Evolutionary conservation across 345 rosid genomes (phyloP).

Genomic region (Crucihimalaya himalaica): DNA sequence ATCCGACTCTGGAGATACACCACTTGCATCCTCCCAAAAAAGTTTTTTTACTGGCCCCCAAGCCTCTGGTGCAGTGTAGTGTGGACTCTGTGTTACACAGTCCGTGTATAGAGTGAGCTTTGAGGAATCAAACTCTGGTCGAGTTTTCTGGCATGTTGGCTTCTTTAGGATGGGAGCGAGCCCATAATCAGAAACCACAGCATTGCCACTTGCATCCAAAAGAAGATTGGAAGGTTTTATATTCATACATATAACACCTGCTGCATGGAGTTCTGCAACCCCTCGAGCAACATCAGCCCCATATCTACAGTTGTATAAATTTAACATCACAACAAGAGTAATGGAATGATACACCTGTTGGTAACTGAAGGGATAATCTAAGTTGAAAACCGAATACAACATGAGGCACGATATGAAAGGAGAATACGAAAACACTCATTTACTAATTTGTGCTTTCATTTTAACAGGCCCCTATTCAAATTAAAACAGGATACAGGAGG

Average conservation of each 20-base stretch:
- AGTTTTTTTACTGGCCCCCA: constrained; percentile 97
- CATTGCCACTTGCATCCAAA: constrained; percentile 75
- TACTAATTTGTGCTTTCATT: neutral
- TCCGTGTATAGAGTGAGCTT: constrained; percentile 80
- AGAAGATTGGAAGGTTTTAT: constrained; percentile 97
- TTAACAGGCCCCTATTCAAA: neutral
- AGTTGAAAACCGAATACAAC: neutral
- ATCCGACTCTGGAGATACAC: constrained; percentile 89
- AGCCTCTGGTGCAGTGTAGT: constrained; percentile 95
- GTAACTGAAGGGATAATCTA: constrained; percentile 5
- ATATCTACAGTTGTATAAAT: constrained; percentile 61
- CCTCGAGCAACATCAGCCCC: constrained; percentile 96
- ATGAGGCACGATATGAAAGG: neutral
- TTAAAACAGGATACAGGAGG: neutral
- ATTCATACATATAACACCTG: constrained; percentile 95
- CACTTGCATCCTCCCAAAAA: constrained; percentile 93
- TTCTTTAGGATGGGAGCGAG: constrained; percentile 88
- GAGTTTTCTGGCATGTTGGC: constrained; percentile 75
- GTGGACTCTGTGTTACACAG: constrained; percentile 83
- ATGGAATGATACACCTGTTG: constrained; percentile 14
- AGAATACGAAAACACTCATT: neutral
- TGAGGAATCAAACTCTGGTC: constrained; percentile 62
- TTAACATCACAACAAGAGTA: constrained; percentile 35
- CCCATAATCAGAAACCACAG: constrained; percentile 94
- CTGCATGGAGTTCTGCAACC: constrained; percentile 96